These are phyloP conservation scores for Microcera coccophila DNA, from an alignment of 2,329 filamentous ascomycete genomes.

Conservation along the genomic window DNA sequence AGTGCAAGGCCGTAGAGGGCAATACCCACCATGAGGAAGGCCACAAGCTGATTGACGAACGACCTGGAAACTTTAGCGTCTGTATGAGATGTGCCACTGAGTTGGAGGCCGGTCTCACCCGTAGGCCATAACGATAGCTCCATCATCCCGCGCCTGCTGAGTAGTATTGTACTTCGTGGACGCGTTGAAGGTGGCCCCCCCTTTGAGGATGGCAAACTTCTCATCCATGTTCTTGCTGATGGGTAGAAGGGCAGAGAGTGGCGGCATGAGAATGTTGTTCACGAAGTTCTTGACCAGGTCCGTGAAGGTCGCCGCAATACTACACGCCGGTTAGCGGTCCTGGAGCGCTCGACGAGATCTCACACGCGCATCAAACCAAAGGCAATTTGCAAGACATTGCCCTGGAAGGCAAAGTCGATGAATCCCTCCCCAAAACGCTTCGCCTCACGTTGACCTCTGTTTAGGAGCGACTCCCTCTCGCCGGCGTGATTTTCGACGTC, in stretches of 20 bases:
- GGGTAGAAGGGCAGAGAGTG: constrained; percentile 65
- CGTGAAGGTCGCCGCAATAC: constrained; percentile 67
- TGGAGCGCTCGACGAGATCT: background rate
- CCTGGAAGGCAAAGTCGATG: constrained; percentile 67
- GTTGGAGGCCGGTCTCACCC: constrained; percentile 45
- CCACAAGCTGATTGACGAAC: constrained; percentile 62
- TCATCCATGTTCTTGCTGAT: constrained; percentile 68
- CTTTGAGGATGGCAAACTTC: constrained; percentile 64
- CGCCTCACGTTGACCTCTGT: constrained; percentile 45
- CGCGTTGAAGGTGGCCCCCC: constrained; percentile 51
- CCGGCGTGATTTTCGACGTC: no score
- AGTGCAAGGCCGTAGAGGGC: constrained; percentile 62
- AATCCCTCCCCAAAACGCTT: constrained; percentile 59
- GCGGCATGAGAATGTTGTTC: constrained; percentile 64
- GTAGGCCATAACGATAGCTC: constrained; percentile 68
- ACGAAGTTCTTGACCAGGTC: constrained; percentile 69
- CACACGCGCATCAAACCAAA: constrained; percentile 65
- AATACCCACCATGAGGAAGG: constrained; percentile 63
- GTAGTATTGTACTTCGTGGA: constrained; percentile 65
- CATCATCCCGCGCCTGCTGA: constrained; percentile 64
- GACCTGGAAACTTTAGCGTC: constrained; percentile 33
- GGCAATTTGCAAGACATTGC: constrained; percentile 72
- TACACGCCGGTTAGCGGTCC: background rate
- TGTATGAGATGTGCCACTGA: background rate
- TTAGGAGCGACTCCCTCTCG: constrained; percentile 40